Evolutionary conservation across 305 asterid species (phyloP), one percentile per base, ranked within the genome.

Genomic region (Vinca major): DNA sequence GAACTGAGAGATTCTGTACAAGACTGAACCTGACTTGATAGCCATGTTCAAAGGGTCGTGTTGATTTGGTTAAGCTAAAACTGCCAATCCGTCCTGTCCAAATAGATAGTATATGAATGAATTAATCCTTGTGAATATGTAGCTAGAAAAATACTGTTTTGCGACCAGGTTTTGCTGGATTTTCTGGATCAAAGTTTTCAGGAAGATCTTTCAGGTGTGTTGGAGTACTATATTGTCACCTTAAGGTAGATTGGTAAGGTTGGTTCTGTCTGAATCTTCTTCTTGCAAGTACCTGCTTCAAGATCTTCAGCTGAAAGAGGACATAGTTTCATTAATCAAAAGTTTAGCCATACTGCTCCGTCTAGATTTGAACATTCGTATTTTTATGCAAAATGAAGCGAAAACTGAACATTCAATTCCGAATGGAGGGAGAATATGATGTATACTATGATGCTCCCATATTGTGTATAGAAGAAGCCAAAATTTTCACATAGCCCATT

Each of bases 241-340:
- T 91, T 94, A 81, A 94, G 96, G 77, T 83, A 84, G 74, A 94
- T 79, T 70, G 98, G 98, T 74, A 91, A 62, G 9, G 99, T 94
- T 1, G 98, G 96, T 74, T 88, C 98, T 70, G 96, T 56, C 11
- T 82, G 86, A 70, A 88, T 80, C 82, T 70, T 91, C 90, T 80
- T 88, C 88, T 82, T 89, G 48, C 57, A 80, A 67, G 66, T 80
- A 54, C 96, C 95, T 62, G 95, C 93, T 74, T 94, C 99, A 62
- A 91, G 76, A 80, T 94, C 99, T 74, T 86, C 33, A 26, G 33
- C 33, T 26, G 33, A 26, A 26, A 26, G 1, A 26, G 33, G 33
- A 1, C 33, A 26, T 26, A 26, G 33, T 26, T 26, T 26, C 33
- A 26, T 26, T 26, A 26, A 26, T 26, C 33, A 26, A 26, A 0